These are phyloP conservation scores for Macrophomina pseudophaseolina DNA, from an alignment of 2,329 filamentous ascomycete species.

Conservation along the genomic window DNA sequence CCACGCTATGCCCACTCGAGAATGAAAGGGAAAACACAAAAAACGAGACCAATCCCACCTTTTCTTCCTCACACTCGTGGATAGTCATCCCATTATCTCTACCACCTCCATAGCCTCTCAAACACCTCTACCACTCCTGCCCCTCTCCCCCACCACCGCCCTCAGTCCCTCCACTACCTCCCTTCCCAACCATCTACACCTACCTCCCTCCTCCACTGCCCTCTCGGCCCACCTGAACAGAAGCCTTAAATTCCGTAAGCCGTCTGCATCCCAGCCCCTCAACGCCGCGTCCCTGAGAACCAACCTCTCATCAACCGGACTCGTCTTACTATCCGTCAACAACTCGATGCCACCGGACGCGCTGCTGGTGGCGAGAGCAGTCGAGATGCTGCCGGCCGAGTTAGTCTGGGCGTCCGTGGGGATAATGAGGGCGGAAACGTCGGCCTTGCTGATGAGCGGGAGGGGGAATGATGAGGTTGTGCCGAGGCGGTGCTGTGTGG, in stretches of 20 bases:
- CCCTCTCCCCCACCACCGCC: slow-evolving; percentile 54
- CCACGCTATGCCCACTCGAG: too few species aligned
- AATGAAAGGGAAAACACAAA: too few species aligned
- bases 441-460: slow-evolving; percentile 62
- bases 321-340: slow-evolving; percentile 60
- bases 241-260: slow-evolving; percentile 65
- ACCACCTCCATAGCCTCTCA: too few species aligned
- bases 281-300: slow-evolving; percentile 57
- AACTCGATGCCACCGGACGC: slow-evolving; percentile 49
- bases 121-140: slow-evolving; percentile 30
- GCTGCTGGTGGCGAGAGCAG: slow-evolving; percentile 39
- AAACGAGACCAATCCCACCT: too few species aligned
- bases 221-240: slow-evolving; percentile 71
- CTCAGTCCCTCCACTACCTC: slow-evolving; percentile 62
- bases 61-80: too few species aligned
- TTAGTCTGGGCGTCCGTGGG: slow-evolving; percentile 38
- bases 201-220: slow-evolving; percentile 40
- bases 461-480: slow-evolving; percentile 25
- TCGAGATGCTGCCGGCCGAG: neutral
- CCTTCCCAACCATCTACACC: slow-evolving; percentile 59
- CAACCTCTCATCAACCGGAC: slow-evolving; percentile 73
- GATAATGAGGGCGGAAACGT: slow-evolving; percentile 55
- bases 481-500: neutral
- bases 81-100: too few species aligned
- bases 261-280: slow-evolving; percentile 58